Conservation (phyloP, 225 moss, liverwort and hornwort genomes). For the Bryum argenteum region DNA sequence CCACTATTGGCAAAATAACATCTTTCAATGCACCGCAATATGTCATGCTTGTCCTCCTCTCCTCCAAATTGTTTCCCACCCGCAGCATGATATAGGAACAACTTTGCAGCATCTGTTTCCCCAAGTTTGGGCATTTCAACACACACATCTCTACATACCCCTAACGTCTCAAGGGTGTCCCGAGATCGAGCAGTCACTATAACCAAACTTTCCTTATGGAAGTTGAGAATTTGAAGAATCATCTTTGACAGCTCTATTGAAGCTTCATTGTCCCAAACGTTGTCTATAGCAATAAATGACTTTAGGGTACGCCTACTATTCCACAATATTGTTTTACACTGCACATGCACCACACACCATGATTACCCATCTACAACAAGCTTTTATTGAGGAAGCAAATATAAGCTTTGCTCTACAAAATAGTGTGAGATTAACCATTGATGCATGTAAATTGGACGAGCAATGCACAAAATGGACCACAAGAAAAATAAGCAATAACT, state of each 20-base stretch:
- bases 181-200: background rate
- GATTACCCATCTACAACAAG: background rate
- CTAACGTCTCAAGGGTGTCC: background rate
- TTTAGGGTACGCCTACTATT: background rate
- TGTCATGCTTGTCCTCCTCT: too few species aligned
- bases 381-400: background rate
- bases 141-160: too few species aligned
- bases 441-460: too few species aligned
- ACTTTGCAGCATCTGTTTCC: too few species aligned
- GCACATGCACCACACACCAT: background rate
- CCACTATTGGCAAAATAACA: background rate
- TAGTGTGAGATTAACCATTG: background rate
- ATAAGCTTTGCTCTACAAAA: background rate
- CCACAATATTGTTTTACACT: background rate
- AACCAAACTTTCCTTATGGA: background rate
- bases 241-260: background rate
- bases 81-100: too few species aligned
- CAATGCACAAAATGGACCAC: too few species aligned
- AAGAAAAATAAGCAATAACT: too few species aligned
- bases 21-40: too few species aligned
- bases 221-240: background rate
- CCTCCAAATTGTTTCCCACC: background rate
- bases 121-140: too few species aligned
- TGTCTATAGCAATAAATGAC: background rate
- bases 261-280: background rate